phyloP scores from a whole-genome alignment of 139 green algal genomes.

The Zygnema cylindricum region DNA sequence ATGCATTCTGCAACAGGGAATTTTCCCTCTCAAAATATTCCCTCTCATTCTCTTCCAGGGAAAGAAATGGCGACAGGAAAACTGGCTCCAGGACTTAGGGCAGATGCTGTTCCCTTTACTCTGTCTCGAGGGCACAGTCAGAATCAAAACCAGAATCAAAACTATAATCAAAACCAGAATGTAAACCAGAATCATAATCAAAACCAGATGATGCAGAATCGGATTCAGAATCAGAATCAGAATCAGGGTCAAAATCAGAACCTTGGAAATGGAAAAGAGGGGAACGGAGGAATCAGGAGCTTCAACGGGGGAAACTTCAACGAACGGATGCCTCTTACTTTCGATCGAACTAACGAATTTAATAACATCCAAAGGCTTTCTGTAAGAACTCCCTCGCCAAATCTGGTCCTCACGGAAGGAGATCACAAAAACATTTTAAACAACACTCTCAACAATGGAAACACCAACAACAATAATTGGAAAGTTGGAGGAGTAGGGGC shows the following conservation, averaged over 20 bases:
- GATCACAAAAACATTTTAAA: no score
- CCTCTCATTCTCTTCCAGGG: background rate
- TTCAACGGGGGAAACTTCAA: background rate
- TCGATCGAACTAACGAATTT: slow-evolving; percentile 44
- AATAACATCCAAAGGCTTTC: background rate
- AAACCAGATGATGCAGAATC: background rate
- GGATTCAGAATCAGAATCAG: no score
- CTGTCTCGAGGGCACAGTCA: background rate
- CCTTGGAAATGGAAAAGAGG: background rate
- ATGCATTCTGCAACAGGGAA: background rate
- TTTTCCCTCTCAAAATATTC: no score
- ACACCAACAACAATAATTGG: background rate
- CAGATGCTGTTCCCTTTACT: background rate
- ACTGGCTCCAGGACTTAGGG: background rate
- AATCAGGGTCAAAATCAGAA: no score
- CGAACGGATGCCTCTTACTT: slow-evolving; percentile 35
- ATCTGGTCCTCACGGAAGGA: background rate
- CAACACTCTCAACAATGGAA: background rate
- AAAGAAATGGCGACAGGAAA: background rate
- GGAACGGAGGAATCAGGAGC: background rate
- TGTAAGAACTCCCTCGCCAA: background rate
- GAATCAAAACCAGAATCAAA: no score
- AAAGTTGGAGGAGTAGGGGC: background rate
- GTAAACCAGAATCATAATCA: slow-evolving; percentile 5
- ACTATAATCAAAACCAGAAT: no score